phyloP scores from a whole-genome alignment of 2,329 filamentous ascomycete genomes.

The Proliferodiscus dingleyae region DNA sequence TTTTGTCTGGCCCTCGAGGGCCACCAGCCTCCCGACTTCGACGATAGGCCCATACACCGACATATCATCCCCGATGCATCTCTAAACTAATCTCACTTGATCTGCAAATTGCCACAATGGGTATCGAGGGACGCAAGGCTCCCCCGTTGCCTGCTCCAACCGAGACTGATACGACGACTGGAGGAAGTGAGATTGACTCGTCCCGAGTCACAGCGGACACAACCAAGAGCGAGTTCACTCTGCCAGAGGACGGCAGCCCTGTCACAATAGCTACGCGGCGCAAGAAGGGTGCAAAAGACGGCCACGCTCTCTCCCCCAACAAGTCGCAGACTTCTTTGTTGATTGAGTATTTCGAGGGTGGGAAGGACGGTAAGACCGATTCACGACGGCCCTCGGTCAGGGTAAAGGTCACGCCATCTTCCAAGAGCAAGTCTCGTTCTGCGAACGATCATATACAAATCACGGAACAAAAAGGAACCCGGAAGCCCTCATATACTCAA shows the following conservation, averaged over 20 bases:
- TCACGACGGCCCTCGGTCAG: constrained; percentile 63
- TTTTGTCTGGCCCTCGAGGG: neutral
- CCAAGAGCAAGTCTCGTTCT: constrained; percentile 39
- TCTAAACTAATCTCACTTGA: constrained; percentile 12
- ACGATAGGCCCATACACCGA: constrained; percentile 1
- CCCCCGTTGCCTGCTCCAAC: constrained; percentile 75
- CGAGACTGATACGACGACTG: constrained; percentile 59
- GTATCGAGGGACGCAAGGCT: constrained; percentile 37
- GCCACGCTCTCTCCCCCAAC: constrained; percentile 44
- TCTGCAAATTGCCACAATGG: constrained; percentile 29
- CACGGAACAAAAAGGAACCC: constrained; percentile 70
- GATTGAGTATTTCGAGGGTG: constrained; percentile 72
- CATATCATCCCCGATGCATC: constrained; percentile 23
- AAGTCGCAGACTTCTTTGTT: constrained; percentile 66
- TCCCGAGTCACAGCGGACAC: constrained; percentile 64
- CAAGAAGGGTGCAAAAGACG: constrained; percentile 51
- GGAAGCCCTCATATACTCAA: constrained; percentile 65
- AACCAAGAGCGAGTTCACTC: constrained; percentile 67
- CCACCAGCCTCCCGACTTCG: constrained; percentile 8
- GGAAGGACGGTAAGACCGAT: constrained; percentile 48
- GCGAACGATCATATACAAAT: constrained; percentile 77
- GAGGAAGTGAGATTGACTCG: constrained; percentile 57
- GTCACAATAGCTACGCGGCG: constrained; percentile 82
- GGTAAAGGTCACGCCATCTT: constrained; percentile 66
- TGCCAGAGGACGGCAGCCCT: constrained; percentile 82